Evolutionary conservation across 2,329 filamentous ascomycete species (phyloP), one percentile per base, ranked within the genome.

Genomic region (Arthrobotrys musiformis): DNA sequence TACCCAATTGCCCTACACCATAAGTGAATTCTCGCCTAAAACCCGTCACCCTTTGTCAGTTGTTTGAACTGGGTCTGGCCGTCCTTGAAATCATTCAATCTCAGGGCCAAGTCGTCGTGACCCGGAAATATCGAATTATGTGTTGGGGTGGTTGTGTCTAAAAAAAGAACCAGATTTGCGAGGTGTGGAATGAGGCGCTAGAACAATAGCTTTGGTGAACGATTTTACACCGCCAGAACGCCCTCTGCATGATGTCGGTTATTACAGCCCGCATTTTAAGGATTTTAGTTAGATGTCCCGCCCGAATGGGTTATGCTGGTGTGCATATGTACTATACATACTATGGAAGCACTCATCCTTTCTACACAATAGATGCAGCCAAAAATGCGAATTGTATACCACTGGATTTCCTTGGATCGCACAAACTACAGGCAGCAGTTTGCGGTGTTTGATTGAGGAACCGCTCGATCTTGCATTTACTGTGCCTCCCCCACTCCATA

Each of bases 161-260:
- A 70, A 70, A 70, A 62, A 63, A 63, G 67, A 42, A 70, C 22
- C 8, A 37, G 9, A 26, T 58, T 58, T 58, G 50, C 56, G 67
- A 24, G 24, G 5, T 48, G 44, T 19, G 44, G 54, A 54, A 70
- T 58, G 52, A 17, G 54, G 54, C 54, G 54, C 54, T 58, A 26
- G 54, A 58, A 37, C 33, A n/a, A 58, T 17, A 11, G 33, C 5
- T 58, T 15, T 37, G 19, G 13, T 40, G 17, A 28, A 33, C 48
- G 24, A 26, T 24, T 37, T 44, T 50, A 48, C 40, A 46, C 40
- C 64, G 64, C 48, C 63, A 46, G 35, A 63, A 19, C 48, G 48
- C 68, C 68, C 56, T 42, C 35, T 28, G 56, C 44, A 70, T 56
- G 40, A 70, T 54, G 24, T 24, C 17, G 19, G 40, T 30, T 50